Evolutionary conservation across 305 asterid genomes (phyloP), one percentile per base, ranked within the genome.

Genomic region (Lippia alba): DNA sequence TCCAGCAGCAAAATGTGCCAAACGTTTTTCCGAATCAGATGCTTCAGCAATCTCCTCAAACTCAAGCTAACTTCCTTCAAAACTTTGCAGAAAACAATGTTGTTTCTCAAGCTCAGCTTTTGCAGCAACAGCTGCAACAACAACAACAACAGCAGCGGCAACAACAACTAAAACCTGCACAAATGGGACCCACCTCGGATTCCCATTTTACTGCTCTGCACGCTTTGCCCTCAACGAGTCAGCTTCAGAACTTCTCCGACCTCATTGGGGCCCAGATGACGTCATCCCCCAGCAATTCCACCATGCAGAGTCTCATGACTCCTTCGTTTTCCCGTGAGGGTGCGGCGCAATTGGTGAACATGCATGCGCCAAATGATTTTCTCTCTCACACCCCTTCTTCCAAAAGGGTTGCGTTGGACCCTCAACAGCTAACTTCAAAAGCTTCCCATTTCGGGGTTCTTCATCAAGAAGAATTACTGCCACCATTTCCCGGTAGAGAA

Each of bases 41-140:
- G 80, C 77, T 82, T 78, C 97, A 83, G 72, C 88, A 79, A 15
- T 34, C 89, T 51, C 85, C 89, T 55, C 86, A 84, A 74, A 61
- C 91, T 70, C 93, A 81, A 48, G 89, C 72, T 8, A 89, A 79
- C 70, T 81, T 80, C 67, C 76, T 71, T 41, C 97, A 79, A 19
- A 76, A 84, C 85, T 82, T 89, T 76, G 72, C 81, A 44, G 96
- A 89, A 39, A 82, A 75, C 78, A 85, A 80, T 59, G 82, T 65
- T 55, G 58, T 80, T 33, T 83, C 92, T 53, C 95, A 91, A 80
- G 94, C 91, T 61, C 96, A 85, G 74, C 73, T 89, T 40, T 75
- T 91, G 78, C 96, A 89, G 75, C 94, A 90, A 60, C 90, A 82
- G 66, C 74, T 85, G 78, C 85, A 82, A 82, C 89, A 76, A 50